phyloP scores from a whole-genome alignment of 805 yeast genomes.

The Jamesozyma lodderae region DNA sequence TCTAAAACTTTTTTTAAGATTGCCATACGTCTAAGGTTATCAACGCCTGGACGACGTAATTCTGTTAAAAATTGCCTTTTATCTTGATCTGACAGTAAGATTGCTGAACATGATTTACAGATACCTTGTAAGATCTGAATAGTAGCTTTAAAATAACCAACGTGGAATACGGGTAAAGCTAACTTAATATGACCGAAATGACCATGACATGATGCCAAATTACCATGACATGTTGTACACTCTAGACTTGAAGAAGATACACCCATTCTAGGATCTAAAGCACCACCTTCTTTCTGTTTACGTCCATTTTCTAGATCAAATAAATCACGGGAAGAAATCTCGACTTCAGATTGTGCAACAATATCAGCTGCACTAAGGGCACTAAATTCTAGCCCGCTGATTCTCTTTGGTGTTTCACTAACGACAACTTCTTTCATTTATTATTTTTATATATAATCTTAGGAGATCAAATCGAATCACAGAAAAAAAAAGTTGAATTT shows the following conservation, averaged over 20 bases:
- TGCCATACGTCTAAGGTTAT: slow-evolving; percentile 86
- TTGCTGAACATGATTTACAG: slow-evolving; percentile 79
- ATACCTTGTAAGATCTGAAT: slow-evolving; percentile 81
- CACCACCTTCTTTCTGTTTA: slow-evolving; percentile 74
- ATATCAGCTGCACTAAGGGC: slow-evolving; percentile 90
- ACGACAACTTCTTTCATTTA: slow-evolving; percentile 36
- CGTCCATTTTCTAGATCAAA: slow-evolving; percentile 88
- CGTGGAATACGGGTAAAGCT: slow-evolving; percentile 94
- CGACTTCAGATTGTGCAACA: slow-evolving; percentile 89
- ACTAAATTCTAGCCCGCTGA: slow-evolving; percentile 83
- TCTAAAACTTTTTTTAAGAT: slow-evolving; percentile 73
- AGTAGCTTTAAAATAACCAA: slow-evolving; percentile 90
- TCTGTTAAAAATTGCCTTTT: slow-evolving; percentile 67
- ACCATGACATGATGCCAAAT: slow-evolving; percentile 91
- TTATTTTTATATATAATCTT: too few species aligned
- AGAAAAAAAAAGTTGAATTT: too few species aligned
- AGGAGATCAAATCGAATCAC: too few species aligned
- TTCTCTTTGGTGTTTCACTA: slow-evolving; percentile 83
- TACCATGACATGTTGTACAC: slow-evolving; percentile 88
- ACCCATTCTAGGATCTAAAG: slow-evolving; percentile 90
- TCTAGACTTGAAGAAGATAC: slow-evolving; percentile 77
- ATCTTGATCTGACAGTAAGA: slow-evolving; percentile 63
- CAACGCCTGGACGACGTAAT: slow-evolving; percentile 77
- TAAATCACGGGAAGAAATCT: slow-evolving; percentile 81
- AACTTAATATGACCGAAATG: slow-evolving; percentile 93